phyloP scores from a whole-genome alignment of 345 rosid species.

The Kernera saxatilis region DNA sequence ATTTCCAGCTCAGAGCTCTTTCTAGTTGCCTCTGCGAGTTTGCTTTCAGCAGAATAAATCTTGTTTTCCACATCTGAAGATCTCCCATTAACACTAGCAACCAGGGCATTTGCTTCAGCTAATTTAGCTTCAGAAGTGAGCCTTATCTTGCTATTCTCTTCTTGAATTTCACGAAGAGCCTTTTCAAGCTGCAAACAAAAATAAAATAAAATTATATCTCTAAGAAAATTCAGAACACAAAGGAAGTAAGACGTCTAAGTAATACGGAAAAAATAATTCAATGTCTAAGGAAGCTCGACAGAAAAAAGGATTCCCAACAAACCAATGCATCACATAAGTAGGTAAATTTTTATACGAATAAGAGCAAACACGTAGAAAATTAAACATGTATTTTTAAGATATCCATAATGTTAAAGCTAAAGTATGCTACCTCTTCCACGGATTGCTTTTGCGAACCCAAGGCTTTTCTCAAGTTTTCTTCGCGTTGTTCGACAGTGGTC shows the following conservation, averaged over 20 bases:
- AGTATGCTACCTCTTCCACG: slow-evolving; percentile 52
- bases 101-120: slow-evolving; percentile 58
- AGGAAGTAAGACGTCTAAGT: background rate
- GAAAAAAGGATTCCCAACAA: background rate
- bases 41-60: slow-evolving; percentile 49
- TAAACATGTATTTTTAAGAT: background rate
- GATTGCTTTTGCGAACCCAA: slow-evolving; percentile 57
- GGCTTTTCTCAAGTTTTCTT: slow-evolving; percentile 62
- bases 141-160: slow-evolving; percentile 47
- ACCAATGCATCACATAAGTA: background rate
- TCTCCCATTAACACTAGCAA: slow-evolving; percentile 54
- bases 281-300: background rate
- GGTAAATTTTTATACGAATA: background rate
- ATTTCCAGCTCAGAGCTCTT: slow-evolving; percentile 64
- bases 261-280: background rate
- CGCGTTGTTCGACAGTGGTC: slow-evolving; percentile 61
- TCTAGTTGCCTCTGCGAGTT: slow-evolving; percentile 63
- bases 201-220: background rate
- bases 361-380: background rate
- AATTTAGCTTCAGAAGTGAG: slow-evolving; percentile 51
- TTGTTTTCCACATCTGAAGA: slow-evolving; percentile 61
- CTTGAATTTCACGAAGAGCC: slow-evolving; percentile 51
- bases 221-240: background rate
- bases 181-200: slow-evolving; percentile 68
- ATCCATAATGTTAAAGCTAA: background rate